These are phyloP conservation scores for Trametes polyzona DNA, from an alignment of 1,284 basidiomycete genomes.

Conservation along the genomic window DNA sequence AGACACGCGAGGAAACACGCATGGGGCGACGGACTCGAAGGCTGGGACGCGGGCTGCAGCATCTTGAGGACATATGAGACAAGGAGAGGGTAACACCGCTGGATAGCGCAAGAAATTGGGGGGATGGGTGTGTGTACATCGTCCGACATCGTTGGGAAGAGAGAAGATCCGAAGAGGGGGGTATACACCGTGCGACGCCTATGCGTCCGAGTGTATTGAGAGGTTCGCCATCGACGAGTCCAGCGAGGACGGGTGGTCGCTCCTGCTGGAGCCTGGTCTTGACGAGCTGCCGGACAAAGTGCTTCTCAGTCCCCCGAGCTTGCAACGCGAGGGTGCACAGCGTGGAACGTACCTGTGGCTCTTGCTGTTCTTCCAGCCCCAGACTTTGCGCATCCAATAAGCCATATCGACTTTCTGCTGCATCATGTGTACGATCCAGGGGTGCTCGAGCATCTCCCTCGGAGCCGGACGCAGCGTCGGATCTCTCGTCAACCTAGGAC, in stretches of 20 bases:
- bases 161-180: neutral
- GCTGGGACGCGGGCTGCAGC: neutral
- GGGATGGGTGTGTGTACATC: conserved; percentile 12
- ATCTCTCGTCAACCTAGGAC: conserved; percentile 38
- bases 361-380: conserved; percentile 73
- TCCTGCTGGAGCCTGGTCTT: conserved; percentile 47
- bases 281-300: conserved; percentile 38
- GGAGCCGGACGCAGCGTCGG: conserved; percentile 76
- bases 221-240: conserved; percentile 32
- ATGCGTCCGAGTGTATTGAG: conserved; percentile 22
- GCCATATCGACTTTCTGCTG: conserved; percentile 87
- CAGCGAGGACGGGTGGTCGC: conserved; percentile 32
- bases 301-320: too few species aligned
- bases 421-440: conserved; percentile 84
- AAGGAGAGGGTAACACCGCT: conserved; percentile 9
- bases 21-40: neutral
- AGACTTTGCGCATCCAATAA: conserved; percentile 89
- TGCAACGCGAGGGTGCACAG: neutral
- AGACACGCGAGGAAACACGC: neutral
- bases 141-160: conserved; percentile 8
- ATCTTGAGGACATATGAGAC: conserved; percentile 10
- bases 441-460: conserved; percentile 83
- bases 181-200: conserved; percentile 6
- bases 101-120: conserved; percentile 2
- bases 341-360: conserved; percentile 34